phyloP scores from a whole-genome alignment of 345 rosid genomes.

The Gossypium mustelinum region DNA sequence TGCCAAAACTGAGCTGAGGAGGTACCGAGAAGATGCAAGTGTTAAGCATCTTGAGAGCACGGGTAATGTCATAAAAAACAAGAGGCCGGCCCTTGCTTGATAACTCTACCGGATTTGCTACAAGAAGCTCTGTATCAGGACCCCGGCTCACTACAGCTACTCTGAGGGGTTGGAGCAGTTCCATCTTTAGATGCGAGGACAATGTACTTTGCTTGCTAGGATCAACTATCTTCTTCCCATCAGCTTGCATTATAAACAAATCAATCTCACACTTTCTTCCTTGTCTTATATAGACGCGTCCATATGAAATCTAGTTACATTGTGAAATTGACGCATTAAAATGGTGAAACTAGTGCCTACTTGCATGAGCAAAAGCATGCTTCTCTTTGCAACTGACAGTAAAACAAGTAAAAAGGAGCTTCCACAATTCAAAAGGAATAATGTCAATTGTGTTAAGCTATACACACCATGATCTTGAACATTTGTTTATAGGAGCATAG shows the following conservation, averaged over 20 bases:
- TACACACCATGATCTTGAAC: no score
- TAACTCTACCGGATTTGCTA: slow-evolving; percentile 92
- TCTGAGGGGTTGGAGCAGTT: slow-evolving; percentile 70
- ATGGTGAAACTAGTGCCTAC: no score
- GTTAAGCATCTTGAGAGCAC: slow-evolving; percentile 68
- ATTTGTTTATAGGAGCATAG: no score
- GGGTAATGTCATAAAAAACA: slow-evolving; percentile 80
- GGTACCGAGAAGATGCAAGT: slow-evolving; percentile 80
- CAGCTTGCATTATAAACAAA: slow-evolving; percentile 76
- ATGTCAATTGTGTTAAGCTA: no score
- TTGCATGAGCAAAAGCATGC: no score
- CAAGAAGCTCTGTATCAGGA: slow-evolving; percentile 85
- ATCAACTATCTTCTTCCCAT: slow-evolving; percentile 82
- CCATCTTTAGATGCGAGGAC: slow-evolving; percentile 55
- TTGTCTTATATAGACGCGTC: slow-evolving; percentile 59
- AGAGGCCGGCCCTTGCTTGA: slow-evolving; percentile 90
- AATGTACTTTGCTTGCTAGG: slow-evolving; percentile 66
- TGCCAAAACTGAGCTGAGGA: background rate
- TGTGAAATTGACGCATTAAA: no score
- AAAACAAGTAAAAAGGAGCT: no score
- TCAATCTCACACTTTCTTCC: slow-evolving; percentile 69
- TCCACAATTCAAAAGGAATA: no score
- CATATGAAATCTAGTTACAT: slow-evolving; percentile 66
- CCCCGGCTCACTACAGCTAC: slow-evolving; percentile 71
- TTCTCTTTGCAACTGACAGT: no score